Conservation (phyloP, 768 basidiomycete genomes). For the Boletales sp. region DNA sequence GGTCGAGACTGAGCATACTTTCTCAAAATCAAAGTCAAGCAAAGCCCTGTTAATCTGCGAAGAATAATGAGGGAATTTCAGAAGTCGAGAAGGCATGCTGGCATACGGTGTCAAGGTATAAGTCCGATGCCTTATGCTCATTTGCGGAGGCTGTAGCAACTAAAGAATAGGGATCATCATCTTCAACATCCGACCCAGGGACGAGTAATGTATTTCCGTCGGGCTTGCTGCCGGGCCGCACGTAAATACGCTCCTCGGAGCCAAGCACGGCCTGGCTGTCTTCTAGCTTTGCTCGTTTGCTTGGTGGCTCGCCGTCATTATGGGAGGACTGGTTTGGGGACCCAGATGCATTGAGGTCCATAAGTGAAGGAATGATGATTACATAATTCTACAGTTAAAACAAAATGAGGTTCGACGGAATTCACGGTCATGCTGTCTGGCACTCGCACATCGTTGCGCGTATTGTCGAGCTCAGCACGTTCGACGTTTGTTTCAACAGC, state of each 20-base stretch:
- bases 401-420: neutral
- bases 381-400: slow-evolving; percentile 15
- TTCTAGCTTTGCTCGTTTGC: slow-evolving; percentile 28
- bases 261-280: slow-evolving; percentile 2
- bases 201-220: slow-evolving; percentile 29
- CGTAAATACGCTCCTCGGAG: slow-evolving; percentile 28
- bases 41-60: slow-evolving; percentile 81
- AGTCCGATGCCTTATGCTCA: slow-evolving; percentile 60
- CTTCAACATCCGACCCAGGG: slow-evolving; percentile 20
- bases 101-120: slow-evolving; percentile 92
- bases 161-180: slow-evolving; percentile 27
- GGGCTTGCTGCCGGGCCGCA: slow-evolving; percentile 12
- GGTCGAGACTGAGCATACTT: slow-evolving; percentile 94
- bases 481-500: slow-evolving; percentile 33
- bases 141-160: slow-evolving; percentile 21
- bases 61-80: slow-evolving; percentile 17
- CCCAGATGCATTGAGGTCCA: slow-evolving; percentile 7
- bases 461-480: slow-evolving; percentile 21
- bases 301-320: slow-evolving; percentile 24
- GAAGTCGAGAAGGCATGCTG: slow-evolving; percentile 12
- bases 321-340: slow-evolving; percentile 1
- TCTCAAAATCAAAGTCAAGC: slow-evolving; percentile 99
- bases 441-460: slow-evolving; percentile 22
- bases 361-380: slow-evolving; percentile 8
- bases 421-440: slow-evolving; percentile 20